These are phyloP conservation scores for Metschnikowia continentalis DNA, from an alignment of 805 yeast genomes.

Conservation along the genomic window DNA sequence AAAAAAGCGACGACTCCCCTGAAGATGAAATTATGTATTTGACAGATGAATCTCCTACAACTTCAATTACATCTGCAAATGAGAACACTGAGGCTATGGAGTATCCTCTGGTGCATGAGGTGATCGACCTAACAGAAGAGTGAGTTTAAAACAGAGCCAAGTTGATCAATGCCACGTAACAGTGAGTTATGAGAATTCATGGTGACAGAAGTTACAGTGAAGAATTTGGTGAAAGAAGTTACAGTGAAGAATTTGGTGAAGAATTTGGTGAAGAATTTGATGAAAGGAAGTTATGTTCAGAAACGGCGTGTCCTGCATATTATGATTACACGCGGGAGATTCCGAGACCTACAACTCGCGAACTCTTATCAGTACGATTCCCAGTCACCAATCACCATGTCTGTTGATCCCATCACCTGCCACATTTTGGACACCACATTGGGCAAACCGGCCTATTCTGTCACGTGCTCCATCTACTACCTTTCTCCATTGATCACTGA, in stretches of 20 bases:
- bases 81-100: background rate
- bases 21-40: background rate
- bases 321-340: background rate
- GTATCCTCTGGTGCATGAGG: background rate
- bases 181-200: background rate
- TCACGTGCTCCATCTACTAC: constrained; percentile 59
- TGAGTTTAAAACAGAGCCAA: background rate
- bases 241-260: too few relatives aligned
- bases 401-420: constrained; percentile 69
- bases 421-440: constrained; percentile 81
- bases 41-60: background rate
- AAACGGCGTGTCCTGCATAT: background rate
- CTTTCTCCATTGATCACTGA: constrained; percentile 24
- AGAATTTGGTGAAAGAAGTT: too few relatives aligned
- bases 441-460: constrained; percentile 79
- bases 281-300: too few relatives aligned
- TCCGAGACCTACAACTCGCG: background rate
- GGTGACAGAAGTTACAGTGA: too few relatives aligned
- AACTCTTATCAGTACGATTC: background rate
- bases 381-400: constrained; percentile 13
- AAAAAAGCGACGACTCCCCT: background rate
- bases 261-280: too few relatives aligned
- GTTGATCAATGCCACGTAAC: too few relatives aligned
- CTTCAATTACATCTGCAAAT: too few relatives aligned
- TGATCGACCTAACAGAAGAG: constrained; percentile 1